Evolutionary conservation across 176 grass and related monocot genomes (phyloP), one percentile per base, ranked within the genome.

Genomic region (Aegilops longissima): DNA sequence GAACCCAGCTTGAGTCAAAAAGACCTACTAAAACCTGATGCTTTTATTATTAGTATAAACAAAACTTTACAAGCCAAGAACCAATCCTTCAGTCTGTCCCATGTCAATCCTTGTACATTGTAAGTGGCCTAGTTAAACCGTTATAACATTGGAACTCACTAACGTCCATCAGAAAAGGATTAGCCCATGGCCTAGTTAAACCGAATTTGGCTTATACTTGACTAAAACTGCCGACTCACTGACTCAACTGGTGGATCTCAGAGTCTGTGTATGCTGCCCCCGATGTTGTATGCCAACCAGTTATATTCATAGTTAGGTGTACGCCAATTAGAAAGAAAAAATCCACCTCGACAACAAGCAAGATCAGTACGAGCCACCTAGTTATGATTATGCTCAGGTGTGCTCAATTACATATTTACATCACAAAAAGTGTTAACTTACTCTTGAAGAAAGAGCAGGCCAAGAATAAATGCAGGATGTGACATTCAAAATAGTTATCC

Each of bases 1-100:
- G 23, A 73, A 36, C 52, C 38, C 34, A 21, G 68, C 24, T 83
- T 21, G 23, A 83, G 78, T 80, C 78, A 73, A 73, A 83, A 62
- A 12, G 16, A 44, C 16, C 16, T 36, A 83, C 33, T 59, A 72
- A 83, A 59, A 27, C 21, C 80, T 9, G 27, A 82, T 18, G 47
- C 3, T 5, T 16, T 39, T 83, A 71, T 24, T 71, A 71, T 71
- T 9, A 10, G 31, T 83, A 21, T 59, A 59, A 82, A 58, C 9
- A 27, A 58, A 6, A 58, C 80, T 54, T 58, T 61, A 58, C 18
- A 71, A 83, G 51, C 14, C 11, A 83, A 83, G 33, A 61, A 83
- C 68, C 33, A 40, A 83, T 83, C 49, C n/a, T 38, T 83, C 63
- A 33, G 62, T 74, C 35, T 33, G 54, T 44, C 36, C 54, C 13